Evolutionary conservation across 2,329 filamentous ascomycete species (phyloP), one percentile per base, ranked within the genome.

Genomic region (Colletotrichum sp.): DNA sequence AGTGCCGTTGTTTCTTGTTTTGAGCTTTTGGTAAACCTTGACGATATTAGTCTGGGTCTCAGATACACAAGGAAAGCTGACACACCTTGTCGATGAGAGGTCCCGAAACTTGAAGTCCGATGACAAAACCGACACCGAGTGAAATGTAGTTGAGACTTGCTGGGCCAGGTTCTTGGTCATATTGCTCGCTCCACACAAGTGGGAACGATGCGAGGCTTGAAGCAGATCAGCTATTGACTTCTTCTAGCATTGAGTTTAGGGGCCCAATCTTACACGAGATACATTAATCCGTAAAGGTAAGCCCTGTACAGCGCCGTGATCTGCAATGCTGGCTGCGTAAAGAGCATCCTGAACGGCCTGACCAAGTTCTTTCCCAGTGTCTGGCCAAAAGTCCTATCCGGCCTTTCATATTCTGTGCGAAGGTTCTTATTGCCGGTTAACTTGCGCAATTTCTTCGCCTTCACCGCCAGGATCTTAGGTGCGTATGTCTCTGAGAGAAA

Each of bases 111-210:
- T 84, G 83, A 3, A 89, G 87, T 3, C 90, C 90, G 62, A 92
- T 86, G 61, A 91, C 89, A 4, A 84, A 82, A 0, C 88, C 89
- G 4, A 89, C 75, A 0, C 87, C 88, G 1, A 90, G 84, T 1
- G 87, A 88, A 0, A 91, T 80, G 75, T 90, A 91, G 47, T 89
- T 85, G 3, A 91, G 80, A 16, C 89, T 88, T 0, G 86, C 84
- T 8, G 82, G 81, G 1, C 86, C 86, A 7, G 84, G 80, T 2
- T 84, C 84, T 75, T 89, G 86, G 21, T 83, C 80, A 66, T 91
- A 91, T 55, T 85, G 81, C 1, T 81, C 76, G 16, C 84, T 82
- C 79, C 87, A 91, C 1, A 90, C 84, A 9, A 78, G 76, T 0
- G 89, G 85, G 72, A 90, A 89, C 0, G 88, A 90, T 2, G 88